Evolutionary conservation across 441 rosid species (phyloP).

Genomic region (Manihot esculenta): DNA sequence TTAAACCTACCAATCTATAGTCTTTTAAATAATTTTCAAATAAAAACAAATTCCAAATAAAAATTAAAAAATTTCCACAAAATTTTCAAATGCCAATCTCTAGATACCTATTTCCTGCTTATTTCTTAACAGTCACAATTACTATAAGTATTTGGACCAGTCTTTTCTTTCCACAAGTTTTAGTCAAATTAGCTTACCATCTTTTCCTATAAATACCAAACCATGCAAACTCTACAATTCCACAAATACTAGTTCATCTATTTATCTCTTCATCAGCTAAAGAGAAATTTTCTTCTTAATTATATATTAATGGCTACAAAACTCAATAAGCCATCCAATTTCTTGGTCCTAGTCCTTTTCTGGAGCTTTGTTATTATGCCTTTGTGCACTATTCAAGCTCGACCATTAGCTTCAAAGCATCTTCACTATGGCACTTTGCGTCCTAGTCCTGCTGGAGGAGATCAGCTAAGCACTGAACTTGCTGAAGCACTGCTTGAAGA

Average conservation of each 20-base stretch:
- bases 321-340: background rate
- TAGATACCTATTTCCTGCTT: background rate
- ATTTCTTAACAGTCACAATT: background rate
- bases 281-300: too few species aligned
- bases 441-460: background rate
- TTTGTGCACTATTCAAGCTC: background rate
- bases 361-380: background rate
- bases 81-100: background rate
- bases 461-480: background rate
- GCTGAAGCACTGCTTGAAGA: background rate
- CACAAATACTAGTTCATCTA: background rate
- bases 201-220: background rate
- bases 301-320: background rate
- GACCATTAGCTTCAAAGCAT: conserved; percentile 6
- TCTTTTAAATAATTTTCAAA: too few species aligned
- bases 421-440: background rate
- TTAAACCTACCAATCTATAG: too few species aligned
- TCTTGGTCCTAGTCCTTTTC: background rate
- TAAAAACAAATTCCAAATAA: too few species aligned
- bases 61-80: conserved; percentile 2
- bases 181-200: background rate
- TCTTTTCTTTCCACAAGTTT: background rate
- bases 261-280: too few species aligned
- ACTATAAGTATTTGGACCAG: too few species aligned
- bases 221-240: background rate